These are phyloP conservation scores for Erythrobasidium hasegawianum DNA, from an alignment of 1,284 basidiomycete species.

Conservation along the genomic window DNA sequence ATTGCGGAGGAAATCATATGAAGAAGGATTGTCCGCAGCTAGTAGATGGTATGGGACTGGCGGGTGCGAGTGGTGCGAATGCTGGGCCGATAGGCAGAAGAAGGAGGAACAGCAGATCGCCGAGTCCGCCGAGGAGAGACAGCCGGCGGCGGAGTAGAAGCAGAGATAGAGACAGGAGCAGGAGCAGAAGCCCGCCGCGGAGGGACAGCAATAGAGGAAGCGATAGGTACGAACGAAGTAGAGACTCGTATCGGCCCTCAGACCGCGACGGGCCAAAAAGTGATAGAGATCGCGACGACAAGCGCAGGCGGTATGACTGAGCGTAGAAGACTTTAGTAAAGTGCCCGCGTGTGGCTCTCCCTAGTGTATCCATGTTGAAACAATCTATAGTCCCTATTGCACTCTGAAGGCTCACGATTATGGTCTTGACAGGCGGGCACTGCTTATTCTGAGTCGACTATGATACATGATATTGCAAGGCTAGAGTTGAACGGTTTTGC, in stretches of 20 bases:
- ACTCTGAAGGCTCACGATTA: too few relatives aligned
- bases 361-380: too few relatives aligned
- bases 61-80: slow-evolving; percentile 39
- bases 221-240: background rate
- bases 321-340: too few relatives aligned
- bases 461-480: background rate
- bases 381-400: too few relatives aligned
- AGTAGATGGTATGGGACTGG: slow-evolving; percentile 4
- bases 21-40: slow-evolving; percentile 47
- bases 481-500: slow-evolving; percentile 42
- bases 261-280: background rate
- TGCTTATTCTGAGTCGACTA: too few relatives aligned
- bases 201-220: background rate
- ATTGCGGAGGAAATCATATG: slow-evolving; percentile 55
- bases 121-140: slow-evolving; percentile 2
- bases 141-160: slow-evolving; percentile 12
- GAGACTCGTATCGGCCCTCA: background rate
- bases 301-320: slow-evolving; percentile 30
- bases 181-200: background rate
- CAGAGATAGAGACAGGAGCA: slow-evolving; percentile 19
- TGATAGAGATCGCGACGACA: slow-evolving; percentile 30
- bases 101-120: slow-evolving; percentile 11
- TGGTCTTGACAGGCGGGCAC: too few relatives aligned
- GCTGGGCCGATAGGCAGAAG: slow-evolving; percentile 24
- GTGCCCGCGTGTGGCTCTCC: too few relatives aligned